A percentile compares a stretch with the other conserved stretches of the same genome.
These are phyloP conservation scores for Didymella segeticola DNA, from an alignment of 2,329 filamentous ascomycete species.

Conservation along the genomic window DNA sequence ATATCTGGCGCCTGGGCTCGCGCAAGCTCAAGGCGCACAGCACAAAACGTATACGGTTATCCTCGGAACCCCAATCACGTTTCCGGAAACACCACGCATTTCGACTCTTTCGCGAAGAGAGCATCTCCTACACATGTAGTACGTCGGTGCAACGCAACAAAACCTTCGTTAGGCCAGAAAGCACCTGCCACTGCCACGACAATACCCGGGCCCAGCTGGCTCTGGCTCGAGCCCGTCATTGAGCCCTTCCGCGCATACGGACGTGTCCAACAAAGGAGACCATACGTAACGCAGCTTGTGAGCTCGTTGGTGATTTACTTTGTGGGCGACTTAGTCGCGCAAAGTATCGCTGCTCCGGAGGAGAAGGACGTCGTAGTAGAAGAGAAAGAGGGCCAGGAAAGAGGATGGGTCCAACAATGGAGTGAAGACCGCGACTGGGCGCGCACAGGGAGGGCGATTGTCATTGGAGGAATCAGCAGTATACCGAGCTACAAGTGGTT, in stretches of 20 bases:
- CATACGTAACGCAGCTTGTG: conserved; percentile 79
- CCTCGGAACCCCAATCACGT: conserved; percentile 17
- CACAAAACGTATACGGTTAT: conserved; percentile 10
- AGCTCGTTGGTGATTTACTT: conserved; percentile 81
- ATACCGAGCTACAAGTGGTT: conserved; percentile 87
- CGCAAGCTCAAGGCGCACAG: conserved; percentile 33
- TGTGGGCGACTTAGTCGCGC: conserved; percentile 77
- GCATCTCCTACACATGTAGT: conserved; percentile 19
- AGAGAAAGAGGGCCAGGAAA: conserved; percentile 26
- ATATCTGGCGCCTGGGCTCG: conserved; percentile 37
- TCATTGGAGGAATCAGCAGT: conserved; percentile 74
- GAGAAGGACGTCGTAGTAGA: conserved; percentile 17
- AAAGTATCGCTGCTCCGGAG: conserved; percentile 60
- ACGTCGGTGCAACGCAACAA: conserved; percentile 28
- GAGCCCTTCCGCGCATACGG: conserved; percentile 65
- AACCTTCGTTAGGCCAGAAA: conserved; percentile 27
- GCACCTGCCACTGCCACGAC: conserved; percentile 29
- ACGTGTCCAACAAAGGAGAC: conserved; percentile 72
- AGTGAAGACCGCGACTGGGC: conserved; percentile 54
- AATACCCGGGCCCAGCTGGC: conserved; percentile 54
- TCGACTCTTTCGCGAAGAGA: background rate
- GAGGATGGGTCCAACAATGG: conserved; percentile 48
- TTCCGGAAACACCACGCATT: conserved; percentile 16
- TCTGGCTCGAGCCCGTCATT: conserved; percentile 56
- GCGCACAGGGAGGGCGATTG: conserved; percentile 73